Evolutionary conservation across 2,329 filamentous ascomycete genomes (phyloP).

Genomic region (Laburnicola sp.): DNA sequence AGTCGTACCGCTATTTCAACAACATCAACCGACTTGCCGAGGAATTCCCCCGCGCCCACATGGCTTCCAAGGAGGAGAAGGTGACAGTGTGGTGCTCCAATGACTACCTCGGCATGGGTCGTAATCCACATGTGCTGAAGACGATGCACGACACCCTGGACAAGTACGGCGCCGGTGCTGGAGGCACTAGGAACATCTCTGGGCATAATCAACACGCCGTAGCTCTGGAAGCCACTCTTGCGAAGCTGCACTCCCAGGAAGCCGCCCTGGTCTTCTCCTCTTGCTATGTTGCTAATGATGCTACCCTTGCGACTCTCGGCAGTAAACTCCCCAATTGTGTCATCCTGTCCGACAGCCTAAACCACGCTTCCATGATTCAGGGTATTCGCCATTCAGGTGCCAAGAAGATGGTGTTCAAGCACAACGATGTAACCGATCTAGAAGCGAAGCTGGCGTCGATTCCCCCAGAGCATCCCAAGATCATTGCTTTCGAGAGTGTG

Average conservation of each 20-base stretch:
- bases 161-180: slow-evolving; percentile 90
- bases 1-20: slow-evolving; percentile 99
- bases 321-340: slow-evolving; percentile 96
- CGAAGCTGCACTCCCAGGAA: slow-evolving; percentile 89
- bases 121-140: slow-evolving; percentile 82
- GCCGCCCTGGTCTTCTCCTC: slow-evolving; percentile 92
- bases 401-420: slow-evolving; percentile 97
- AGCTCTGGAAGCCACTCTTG: slow-evolving; percentile 76
- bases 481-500: slow-evolving; percentile 97
- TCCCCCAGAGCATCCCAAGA: slow-evolving; percentile 84
- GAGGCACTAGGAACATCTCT: slow-evolving; percentile 95
- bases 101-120: slow-evolving; percentile 97
- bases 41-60: slow-evolving; percentile 94
- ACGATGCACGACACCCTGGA: slow-evolving; percentile 95
- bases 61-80: slow-evolving; percentile 76
- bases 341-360: slow-evolving; percentile 94
- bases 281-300: slow-evolving; percentile 98
- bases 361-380: slow-evolving; percentile 99
- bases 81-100: slow-evolving; percentile 99
- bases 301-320: slow-evolving; percentile 92
- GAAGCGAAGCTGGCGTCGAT: slow-evolving; percentile 90
- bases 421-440: slow-evolving; percentile 88
- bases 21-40: slow-evolving; percentile 98
- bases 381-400: slow-evolving; percentile 96
- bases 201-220: slow-evolving; percentile 96